Conservation (phyloP, 2,329 filamentous ascomycete genomes). For the Colletotrichum sp. region DNA sequence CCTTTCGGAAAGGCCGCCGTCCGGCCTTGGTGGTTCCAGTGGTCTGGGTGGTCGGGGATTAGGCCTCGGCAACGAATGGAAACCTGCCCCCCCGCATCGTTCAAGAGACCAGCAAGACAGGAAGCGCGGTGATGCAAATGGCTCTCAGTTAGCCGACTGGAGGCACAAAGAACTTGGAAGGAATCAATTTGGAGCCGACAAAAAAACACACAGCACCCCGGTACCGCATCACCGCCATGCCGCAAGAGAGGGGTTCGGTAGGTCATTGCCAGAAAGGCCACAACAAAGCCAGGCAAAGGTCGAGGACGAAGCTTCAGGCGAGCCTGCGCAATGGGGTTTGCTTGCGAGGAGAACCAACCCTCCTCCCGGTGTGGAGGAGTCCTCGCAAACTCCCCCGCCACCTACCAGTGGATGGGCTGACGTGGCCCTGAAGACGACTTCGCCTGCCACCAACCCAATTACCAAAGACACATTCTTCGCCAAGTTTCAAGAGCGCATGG, state of each 20-base stretch:
- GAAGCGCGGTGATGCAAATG: neutral
- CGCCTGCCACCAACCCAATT: neutral
- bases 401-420: neutral
- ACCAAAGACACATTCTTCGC: neutral
- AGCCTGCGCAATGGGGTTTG: neutral
- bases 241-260: neutral
- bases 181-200: neutral
- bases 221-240: constrained; percentile 5
- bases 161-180: neutral
- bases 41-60: neutral
- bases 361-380: neutral
- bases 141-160: neutral
- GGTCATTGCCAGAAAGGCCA: neutral
- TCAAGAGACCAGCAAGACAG: neutral
- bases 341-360: neutral
- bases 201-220: neutral
- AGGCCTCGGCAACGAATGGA: neutral
- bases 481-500: neutral
- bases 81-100: neutral
- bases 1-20: neutral
- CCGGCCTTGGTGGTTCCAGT: neutral
- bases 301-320: neutral
- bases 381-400: neutral
- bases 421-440: neutral
- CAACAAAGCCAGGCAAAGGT: neutral